Evolutionary conservation across 2,329 filamentous ascomycete genomes (phyloP).

Genomic region (Apiospora saccharicola): DNA sequence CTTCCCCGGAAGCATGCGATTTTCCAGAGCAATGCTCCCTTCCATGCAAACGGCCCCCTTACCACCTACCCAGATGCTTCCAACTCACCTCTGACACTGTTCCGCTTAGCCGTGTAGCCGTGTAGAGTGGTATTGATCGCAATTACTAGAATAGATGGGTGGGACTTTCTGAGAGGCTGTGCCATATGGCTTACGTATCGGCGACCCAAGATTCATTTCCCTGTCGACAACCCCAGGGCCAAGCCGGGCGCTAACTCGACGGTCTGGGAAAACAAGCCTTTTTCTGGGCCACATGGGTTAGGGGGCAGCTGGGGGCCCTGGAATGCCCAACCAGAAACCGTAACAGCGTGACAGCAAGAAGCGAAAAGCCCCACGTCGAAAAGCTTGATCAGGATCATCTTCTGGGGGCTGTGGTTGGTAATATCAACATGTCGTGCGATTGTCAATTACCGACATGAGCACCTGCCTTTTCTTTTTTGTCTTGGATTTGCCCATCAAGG

Average conservation of each 20-base stretch:
- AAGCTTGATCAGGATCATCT: not conserved
- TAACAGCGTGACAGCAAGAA: not conserved
- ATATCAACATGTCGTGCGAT: not conserved
- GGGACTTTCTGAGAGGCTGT: not conserved
- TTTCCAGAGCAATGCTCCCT: not conserved
- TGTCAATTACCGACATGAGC: not conserved
- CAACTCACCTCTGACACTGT: not conserved
- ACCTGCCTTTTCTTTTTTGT: not conserved
- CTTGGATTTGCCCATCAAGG: not conserved
- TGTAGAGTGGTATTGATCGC: not conserved
- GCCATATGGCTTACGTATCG: conserved; percentile 10
- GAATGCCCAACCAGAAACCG: not conserved
- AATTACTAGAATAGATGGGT: not conserved
- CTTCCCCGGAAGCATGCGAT: not conserved
- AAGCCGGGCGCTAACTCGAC: conserved; percentile 5
- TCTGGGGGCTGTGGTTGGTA: not conserved
- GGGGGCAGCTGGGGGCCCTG: not conserved
- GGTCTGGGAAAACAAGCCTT: conserved; percentile 15
- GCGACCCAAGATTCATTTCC: not conserved
- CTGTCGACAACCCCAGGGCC: conserved; percentile 6
- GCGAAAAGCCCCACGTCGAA: conserved; percentile 11
- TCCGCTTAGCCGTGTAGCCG: not conserved
- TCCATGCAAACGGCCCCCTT: not conserved
- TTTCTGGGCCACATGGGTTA: conserved; percentile 1
- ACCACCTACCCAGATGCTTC: too few relatives aligned